Conservation (phyloP, 805 yeast genomes). For the Yarrowia sp. region DNA sequence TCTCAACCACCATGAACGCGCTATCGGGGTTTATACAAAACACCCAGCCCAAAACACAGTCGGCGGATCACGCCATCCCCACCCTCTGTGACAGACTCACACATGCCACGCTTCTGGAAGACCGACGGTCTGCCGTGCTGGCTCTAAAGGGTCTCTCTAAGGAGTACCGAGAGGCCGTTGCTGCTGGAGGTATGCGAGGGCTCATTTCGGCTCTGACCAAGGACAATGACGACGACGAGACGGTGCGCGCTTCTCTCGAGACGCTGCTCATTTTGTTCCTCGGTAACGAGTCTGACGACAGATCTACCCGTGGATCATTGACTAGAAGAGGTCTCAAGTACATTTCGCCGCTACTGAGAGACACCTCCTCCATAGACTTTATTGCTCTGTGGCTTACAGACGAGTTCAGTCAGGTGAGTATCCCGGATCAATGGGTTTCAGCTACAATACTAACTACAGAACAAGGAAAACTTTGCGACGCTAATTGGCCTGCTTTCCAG, state of each 20-base stretch:
- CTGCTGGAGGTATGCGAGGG: conserved; percentile 79
- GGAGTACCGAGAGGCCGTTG: conserved; percentile 84
- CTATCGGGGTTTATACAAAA: conserved; percentile 43
- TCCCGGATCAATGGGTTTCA: neutral
- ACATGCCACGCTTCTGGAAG: conserved; percentile 77
- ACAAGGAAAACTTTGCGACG: conserved; percentile 47
- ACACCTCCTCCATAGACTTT: conserved; percentile 60
- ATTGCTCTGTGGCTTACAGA: conserved; percentile 95
- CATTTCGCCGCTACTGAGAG: conserved; percentile 66
- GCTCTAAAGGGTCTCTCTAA: conserved; percentile 86
- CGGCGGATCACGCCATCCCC: conserved; percentile 80
- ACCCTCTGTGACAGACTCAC: conserved; percentile 83
- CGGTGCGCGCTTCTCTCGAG: conserved; percentile 78
- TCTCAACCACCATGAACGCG: conserved; percentile 32
- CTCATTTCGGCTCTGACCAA: conserved; percentile 62
- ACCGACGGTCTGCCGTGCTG: conserved; percentile 85
- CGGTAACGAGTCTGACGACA: conserved; percentile 50
- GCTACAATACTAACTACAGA: conserved; percentile 29
- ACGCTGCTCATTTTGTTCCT: conserved; percentile 79
- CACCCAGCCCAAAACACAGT: conserved; percentile 51
- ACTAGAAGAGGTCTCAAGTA: conserved; percentile 39
- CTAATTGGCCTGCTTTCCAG: conserved; percentile 50
- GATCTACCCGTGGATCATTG: conserved; percentile 20
- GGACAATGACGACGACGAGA: conserved; percentile 67
- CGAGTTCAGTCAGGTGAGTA: conserved; percentile 65